Percentiles rank a stretch among this genome's conserved stretches.
Evolutionary conservation across 208 protist species (phyloP).

Genomic region (Leishmania tropica): DNA sequence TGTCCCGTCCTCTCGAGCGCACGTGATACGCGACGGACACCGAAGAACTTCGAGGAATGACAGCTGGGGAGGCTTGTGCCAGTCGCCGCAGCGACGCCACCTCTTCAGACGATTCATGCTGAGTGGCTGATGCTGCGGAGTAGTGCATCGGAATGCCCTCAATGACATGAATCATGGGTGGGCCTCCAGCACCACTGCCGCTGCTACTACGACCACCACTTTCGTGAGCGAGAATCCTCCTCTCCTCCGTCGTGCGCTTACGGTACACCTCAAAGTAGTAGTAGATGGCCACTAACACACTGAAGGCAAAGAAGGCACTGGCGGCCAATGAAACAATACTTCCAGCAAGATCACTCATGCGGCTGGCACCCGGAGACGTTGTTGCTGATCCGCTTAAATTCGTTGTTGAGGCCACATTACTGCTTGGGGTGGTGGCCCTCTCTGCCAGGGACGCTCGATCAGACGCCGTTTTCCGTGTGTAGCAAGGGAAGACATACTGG

Average conservation of each 20-base stretch:
- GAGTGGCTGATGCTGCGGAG: not conserved
- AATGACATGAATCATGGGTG: not conserved
- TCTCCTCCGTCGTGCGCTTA: not conserved
- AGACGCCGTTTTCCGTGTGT: not conserved
- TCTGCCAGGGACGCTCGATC: not conserved
- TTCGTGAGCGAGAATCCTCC: not conserved
- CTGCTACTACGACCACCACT: not conserved
- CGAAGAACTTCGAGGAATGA: not conserved
- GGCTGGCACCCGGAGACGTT: not conserved
- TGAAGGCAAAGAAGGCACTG: not conserved
- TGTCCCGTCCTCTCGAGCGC: not conserved
- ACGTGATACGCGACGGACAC: not conserved
- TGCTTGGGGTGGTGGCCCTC: not conserved
- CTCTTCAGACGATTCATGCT: not conserved
- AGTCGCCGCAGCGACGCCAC: not conserved
- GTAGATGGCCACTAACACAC: not conserved
- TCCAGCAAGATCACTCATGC: too few relatives aligned
- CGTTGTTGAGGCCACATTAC: not conserved
- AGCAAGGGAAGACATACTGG: not conserved
- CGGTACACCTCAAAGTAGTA: not conserved
- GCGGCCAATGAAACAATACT: not conserved
- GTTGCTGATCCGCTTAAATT: not conserved
- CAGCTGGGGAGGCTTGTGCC: conserved; percentile 1
- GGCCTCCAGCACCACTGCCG: not conserved
- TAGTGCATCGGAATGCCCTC: conserved; percentile 7